A percentile compares a stretch with the other conserved stretches of the same genome.
Evolutionary conservation across 2,329 filamentous ascomycete genomes (phyloP).

Genomic region (Fusarium stilboides): DNA sequence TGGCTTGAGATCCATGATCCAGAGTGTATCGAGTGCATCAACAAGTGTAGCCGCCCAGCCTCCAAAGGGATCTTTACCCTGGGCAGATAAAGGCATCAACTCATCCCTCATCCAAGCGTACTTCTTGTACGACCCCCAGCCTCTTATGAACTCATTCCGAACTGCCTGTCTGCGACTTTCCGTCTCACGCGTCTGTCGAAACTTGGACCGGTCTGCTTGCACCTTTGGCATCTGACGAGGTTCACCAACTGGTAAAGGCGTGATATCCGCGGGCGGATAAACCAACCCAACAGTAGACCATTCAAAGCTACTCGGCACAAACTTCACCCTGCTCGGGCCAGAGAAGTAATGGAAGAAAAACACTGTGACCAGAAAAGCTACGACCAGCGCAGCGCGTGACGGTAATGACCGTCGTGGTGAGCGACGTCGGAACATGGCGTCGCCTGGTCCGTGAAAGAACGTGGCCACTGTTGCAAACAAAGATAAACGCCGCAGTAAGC

Average conservation of each 20-base stretch:
- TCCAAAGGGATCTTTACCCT: slow-evolving; percentile 64
- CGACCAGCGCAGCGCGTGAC: slow-evolving; percentile 6
- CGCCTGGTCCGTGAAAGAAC: neutral
- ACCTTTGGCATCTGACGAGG: slow-evolving; percentile 50
- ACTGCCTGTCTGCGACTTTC: slow-evolving; percentile 58
- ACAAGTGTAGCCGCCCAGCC: slow-evolving; percentile 73
- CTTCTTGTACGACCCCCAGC: slow-evolving; percentile 67
- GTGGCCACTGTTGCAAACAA: neutral
- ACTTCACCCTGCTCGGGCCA: slow-evolving; percentile 26
- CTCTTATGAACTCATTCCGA: slow-evolving; percentile 59
- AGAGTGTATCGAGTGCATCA: slow-evolving; percentile 73
- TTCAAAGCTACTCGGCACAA: slow-evolving; percentile 50
- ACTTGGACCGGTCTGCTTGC: slow-evolving; percentile 50
- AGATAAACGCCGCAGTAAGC: neutral
- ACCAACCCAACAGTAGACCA: slow-evolving; percentile 51
- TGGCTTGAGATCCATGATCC: slow-evolving; percentile 72
- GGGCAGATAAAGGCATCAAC: slow-evolving; percentile 64
- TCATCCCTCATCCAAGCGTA: slow-evolving; percentile 70
- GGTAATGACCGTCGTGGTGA: slow-evolving; percentile 3
- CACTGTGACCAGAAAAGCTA: neutral
- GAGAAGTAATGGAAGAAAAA: slow-evolving; percentile 14
- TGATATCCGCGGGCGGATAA: slow-evolving; percentile 52
- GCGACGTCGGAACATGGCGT: slow-evolving; percentile 14
- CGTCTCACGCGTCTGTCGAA: slow-evolving; percentile 29
- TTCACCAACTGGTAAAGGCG: slow-evolving; percentile 50